Base-by-base conservation (phyloP, 2,329 filamentous ascomycete genomes). In the Didymellaceae sp. region DNA sequence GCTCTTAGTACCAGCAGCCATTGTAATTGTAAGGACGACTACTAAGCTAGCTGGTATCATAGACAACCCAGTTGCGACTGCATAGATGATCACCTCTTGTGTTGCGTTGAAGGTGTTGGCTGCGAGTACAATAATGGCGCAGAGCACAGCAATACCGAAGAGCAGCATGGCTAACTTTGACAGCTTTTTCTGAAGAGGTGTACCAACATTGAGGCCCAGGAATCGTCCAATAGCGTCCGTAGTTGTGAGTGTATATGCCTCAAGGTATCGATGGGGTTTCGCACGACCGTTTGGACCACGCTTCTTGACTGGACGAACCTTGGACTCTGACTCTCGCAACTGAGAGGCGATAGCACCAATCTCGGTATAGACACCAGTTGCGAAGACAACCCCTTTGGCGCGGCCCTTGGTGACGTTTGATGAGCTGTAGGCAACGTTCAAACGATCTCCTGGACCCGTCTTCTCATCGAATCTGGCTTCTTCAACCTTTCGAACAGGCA, bases 301-400 rank as follows among this genome's bases (percentile, higher is more conserved):
- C 66, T 78, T 78, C 66, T 78, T 78, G 32, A 78, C 74, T 2
- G 64, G 69, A 32, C 76, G 66, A 55, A 44, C 65, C 63, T 52
- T 62, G 44, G 44, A 52, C 6, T 47, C 43, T 48, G 79, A 79
- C 16, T 82, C 80, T 38, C 86, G 83, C 18, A 91, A 78, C 41
- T 87, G 75, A 31, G 83, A 80, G n/a, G 88, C 88, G 57, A 91
- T 90, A 56, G 84, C 84, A 53, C 88, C 88, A 47, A 91, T 87
- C 66, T 90, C 86, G 6, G 88, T 91, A 51, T 80, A 74, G 83
- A 89, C 87, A 28, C 85, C 87, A 6, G 84, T 88, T 6, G 83
- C 80, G 39, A 86, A 82, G 22, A 89, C 86, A 33, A 90, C 80
- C 33, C 87, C 87, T 13, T 79, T 83, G 24, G 82, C 87, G 43